These are phyloP conservation scores for Cyclotella sp. DNA, from an alignment of 108 stramenopile species.

Conservation along the genomic window DNA sequence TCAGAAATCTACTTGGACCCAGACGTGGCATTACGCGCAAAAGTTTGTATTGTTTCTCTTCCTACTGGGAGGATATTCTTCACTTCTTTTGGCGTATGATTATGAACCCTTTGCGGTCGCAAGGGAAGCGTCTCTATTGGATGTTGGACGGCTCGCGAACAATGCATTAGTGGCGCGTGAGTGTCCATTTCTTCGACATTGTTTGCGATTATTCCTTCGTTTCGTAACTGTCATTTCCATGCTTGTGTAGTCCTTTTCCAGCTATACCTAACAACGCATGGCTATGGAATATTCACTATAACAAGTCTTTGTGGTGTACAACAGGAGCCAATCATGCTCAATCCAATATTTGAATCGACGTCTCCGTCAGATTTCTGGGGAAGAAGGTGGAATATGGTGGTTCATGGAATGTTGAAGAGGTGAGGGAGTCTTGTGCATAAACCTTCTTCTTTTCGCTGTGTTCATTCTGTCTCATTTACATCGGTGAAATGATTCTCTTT, in stretches of 20 bases:
- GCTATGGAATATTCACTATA: conserved; percentile 51
- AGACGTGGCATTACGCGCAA: conserved; percentile 3
- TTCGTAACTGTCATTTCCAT: neutral
- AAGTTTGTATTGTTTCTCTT: conserved; percentile 18
- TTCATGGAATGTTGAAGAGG: conserved; percentile 32
- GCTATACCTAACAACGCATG: conserved; percentile 64
- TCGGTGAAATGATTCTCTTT: conserved; percentile 5
- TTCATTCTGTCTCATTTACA: neutral
- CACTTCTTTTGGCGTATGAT: conserved; percentile 27
- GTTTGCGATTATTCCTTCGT: neutral
- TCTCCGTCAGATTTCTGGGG: conserved; percentile 54
- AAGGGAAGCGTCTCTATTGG: conserved; percentile 18
- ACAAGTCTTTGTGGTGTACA: conserved; percentile 41
- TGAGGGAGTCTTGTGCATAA: neutral
- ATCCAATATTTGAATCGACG: conserved; percentile 48
- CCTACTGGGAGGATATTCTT: conserved; percentile 31
- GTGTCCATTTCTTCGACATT: neutral
- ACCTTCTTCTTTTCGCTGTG: neutral
- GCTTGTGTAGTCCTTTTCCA: conserved; percentile 56
- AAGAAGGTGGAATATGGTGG: conserved; percentile 38
- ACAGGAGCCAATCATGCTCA: conserved; percentile 44
- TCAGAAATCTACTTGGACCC: conserved; percentile 19
- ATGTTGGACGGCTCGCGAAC: conserved; percentile 40
- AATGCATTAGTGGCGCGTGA: conserved; percentile 39
- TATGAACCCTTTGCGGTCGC: conserved; percentile 33